Conservation (phyloP, 148 eudicot species). For the Fagopyrum esculentum region DNA sequence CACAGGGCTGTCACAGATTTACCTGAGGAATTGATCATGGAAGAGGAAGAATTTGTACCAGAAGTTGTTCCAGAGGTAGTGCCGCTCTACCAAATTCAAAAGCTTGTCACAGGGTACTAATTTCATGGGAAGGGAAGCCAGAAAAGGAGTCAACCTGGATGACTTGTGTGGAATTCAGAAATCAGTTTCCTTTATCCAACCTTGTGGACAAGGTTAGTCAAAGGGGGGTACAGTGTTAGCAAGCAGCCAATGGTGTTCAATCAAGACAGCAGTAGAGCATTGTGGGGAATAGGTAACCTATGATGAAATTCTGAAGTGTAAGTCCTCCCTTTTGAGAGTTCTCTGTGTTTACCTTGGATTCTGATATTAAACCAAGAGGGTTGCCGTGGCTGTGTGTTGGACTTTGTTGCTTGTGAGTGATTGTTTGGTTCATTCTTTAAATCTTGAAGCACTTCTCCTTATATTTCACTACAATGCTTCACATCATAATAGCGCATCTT, state of each 20-base stretch:
- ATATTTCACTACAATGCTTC: too few relatives aligned
- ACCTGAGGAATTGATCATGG: neutral
- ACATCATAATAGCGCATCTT: too few relatives aligned
- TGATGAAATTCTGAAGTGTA: too few relatives aligned
- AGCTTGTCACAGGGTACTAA: neutral
- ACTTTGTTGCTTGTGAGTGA: too few relatives aligned
- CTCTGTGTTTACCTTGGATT: neutral
- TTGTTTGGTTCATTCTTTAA: too few relatives aligned
- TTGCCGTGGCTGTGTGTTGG: neutral
- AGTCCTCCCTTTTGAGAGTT: too few relatives aligned
- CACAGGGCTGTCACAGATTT: neutral
- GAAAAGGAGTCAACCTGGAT: neutral
- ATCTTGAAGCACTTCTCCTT: too few relatives aligned
- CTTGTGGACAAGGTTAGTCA: conserved; percentile 1
- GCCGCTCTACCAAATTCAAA: neutral
- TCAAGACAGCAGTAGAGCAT: too few relatives aligned
- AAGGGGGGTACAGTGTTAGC: neutral
- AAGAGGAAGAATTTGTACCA: neutral
- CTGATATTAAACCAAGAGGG: neutral
- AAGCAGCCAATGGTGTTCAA: too few relatives aligned
- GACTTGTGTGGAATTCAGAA: neutral
- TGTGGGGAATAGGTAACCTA: too few relatives aligned
- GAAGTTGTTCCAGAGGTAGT: neutral
- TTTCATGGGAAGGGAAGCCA: neutral
- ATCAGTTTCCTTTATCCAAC: neutral